Percentiles rank a stretch among this genome's conserved stretches.
Conservation (phyloP, 2,329 filamentous ascomycete genomes). For the Sarocladium brachiariae region DNA sequence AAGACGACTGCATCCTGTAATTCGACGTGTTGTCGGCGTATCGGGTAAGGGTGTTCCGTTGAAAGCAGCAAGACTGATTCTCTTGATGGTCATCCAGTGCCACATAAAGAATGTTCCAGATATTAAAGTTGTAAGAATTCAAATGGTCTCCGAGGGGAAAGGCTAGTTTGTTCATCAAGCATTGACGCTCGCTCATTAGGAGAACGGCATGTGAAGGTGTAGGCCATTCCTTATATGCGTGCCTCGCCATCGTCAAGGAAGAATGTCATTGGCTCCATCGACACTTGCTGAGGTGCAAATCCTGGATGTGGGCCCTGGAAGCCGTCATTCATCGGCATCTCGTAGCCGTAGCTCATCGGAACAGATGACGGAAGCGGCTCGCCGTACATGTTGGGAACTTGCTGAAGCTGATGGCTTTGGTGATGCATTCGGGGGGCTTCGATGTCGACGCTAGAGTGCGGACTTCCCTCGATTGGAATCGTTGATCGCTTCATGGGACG, state of each 20-base stretch:
- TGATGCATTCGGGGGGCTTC: conserved; percentile 8
- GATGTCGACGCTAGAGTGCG: conserved; percentile 10
- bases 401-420: conserved; percentile 9
- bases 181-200: too few relatives aligned
- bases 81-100: background rate
- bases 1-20: background rate
- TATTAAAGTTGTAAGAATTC: background rate
- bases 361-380: conserved; percentile 13
- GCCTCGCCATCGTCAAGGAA: conserved; percentile 14
- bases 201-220: too few relatives aligned
- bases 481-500: conserved; percentile 29
- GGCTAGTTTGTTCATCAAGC: background rate
- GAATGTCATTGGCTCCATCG: conserved; percentile 12
- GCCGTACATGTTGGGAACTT: conserved; percentile 14
- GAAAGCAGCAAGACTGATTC: background rate
- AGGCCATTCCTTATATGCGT: conserved; percentile 8
- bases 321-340: conserved; percentile 12
- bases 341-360: conserved; percentile 11
- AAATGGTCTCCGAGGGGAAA: background rate
- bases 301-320: conserved; percentile 8
- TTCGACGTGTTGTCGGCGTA: background rate
- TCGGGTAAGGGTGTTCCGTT: background rate
- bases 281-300: conserved; percentile 11
- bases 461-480: conserved; percentile 21
- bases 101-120: background rate